These are phyloP conservation scores for Aureobasidium sp. DNA, from an alignment of 2,329 filamentous ascomycete genomes.

Conservation along the genomic window DNA sequence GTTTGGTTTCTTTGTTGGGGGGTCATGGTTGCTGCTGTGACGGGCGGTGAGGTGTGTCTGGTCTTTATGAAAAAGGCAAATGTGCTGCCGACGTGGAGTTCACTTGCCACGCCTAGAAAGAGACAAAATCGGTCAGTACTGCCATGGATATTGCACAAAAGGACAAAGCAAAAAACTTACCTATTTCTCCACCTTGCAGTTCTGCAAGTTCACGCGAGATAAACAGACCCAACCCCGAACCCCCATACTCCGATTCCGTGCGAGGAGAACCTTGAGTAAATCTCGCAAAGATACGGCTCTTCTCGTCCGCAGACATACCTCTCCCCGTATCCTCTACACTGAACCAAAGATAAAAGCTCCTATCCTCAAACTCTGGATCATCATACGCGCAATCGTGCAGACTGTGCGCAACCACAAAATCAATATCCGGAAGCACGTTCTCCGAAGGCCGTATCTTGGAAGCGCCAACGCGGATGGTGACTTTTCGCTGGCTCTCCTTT, in stretches of 20 bases:
- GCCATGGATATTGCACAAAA: background rate
- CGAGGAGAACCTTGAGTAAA: constrained; percentile 62
- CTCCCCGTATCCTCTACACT: constrained; percentile 25
- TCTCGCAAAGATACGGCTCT: constrained; percentile 54
- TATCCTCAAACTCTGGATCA: constrained; percentile 10
- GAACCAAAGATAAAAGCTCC: constrained; percentile 20
- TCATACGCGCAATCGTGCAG: constrained; percentile 12
- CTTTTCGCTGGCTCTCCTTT: constrained; percentile 16
- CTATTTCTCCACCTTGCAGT: constrained; percentile 63
- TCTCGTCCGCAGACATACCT: constrained; percentile 33
- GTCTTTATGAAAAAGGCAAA: constrained; percentile 62
- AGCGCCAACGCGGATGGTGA: constrained; percentile 20
- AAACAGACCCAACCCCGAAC: constrained; percentile 62
- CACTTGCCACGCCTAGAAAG: constrained; percentile 45
- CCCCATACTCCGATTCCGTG: constrained; percentile 61
- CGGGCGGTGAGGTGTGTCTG: constrained; percentile 27
- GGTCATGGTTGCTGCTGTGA: background rate
- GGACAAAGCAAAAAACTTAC: background rate
- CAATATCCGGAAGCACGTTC: constrained; percentile 29
- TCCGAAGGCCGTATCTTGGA: constrained; percentile 18
- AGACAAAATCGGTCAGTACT: background rate
- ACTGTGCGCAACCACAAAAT: constrained; percentile 20
- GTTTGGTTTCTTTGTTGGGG: background rate
- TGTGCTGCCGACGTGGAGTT: constrained; percentile 52
- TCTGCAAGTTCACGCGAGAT: constrained; percentile 62